Conservation (phyloP, 2,329 filamentous ascomycete species). For the Chaetomium sp. region DNA sequence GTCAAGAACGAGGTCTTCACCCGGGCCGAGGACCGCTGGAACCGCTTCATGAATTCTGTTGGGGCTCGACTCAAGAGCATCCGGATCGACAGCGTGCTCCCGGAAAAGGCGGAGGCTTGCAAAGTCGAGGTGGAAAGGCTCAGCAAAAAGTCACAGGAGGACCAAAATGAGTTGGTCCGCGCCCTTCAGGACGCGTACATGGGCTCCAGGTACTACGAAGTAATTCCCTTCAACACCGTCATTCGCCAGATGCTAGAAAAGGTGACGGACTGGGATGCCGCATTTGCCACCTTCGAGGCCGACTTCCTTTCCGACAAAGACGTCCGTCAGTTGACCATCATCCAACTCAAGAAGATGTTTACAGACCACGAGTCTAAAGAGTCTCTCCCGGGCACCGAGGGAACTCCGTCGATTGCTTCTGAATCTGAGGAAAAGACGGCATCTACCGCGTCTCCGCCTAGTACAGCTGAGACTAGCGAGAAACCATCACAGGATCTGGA, state of each 20-base stretch:
- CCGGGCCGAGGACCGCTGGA: constrained; percentile 74
- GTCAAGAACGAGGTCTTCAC: constrained; percentile 89
- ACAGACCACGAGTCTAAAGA: constrained; percentile 81
- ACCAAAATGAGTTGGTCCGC: constrained; percentile 65
- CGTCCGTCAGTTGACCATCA: constrained; percentile 81
- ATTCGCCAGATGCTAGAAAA: constrained; percentile 88
- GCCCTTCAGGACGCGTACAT: constrained; percentile 88
- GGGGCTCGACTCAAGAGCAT: constrained; percentile 79
- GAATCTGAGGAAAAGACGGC: constrained; percentile 43
- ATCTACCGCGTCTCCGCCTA: constrained; percentile 32
- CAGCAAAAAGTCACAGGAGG: constrained; percentile 72
- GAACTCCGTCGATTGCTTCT: constrained; percentile 33
- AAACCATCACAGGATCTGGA: constrained; percentile 21
- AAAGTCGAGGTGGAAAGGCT: constrained; percentile 74
- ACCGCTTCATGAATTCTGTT: constrained; percentile 82
- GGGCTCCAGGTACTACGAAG: constrained; percentile 91
- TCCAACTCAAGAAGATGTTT: constrained; percentile 93
- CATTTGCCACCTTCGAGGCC: constrained; percentile 83
- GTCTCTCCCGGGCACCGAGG: constrained; percentile 63
- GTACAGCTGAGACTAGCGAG: constrained; percentile 20
- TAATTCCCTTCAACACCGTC: constrained; percentile 85
- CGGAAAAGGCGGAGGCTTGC: constrained; percentile 79
- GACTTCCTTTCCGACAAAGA: constrained; percentile 97
- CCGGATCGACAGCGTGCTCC: constrained; percentile 81
- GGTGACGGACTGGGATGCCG: constrained; percentile 86